Conservation (phyloP, 352 stramenopile genomes). For the Phytophthora sansomeana region DNA sequence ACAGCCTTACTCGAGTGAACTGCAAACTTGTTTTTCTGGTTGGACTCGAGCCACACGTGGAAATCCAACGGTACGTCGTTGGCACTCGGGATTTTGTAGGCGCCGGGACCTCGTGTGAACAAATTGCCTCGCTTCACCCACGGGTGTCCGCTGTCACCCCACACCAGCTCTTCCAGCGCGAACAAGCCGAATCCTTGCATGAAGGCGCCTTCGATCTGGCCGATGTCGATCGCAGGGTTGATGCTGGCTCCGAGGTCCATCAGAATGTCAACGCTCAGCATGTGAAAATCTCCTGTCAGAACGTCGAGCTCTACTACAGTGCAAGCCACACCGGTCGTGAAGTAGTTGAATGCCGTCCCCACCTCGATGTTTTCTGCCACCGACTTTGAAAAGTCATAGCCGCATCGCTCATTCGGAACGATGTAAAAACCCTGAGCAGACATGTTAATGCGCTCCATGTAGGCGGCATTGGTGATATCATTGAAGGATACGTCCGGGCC, state of each 20-base stretch:
- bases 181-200: slow-evolving; percentile 96
- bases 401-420: slow-evolving; percentile 90
- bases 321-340: slow-evolving; percentile 94
- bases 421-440: slow-evolving; percentile 97
- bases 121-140: slow-evolving; percentile 94
- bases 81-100: slow-evolving; percentile 97
- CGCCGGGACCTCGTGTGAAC: slow-evolving; percentile 95
- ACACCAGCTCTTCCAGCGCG: slow-evolving; percentile 95
- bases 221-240: slow-evolving; percentile 97
- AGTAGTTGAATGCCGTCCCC: slow-evolving; percentile 96
- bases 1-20: slow-evolving; percentile 97
- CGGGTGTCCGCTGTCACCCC: slow-evolving; percentile 93
- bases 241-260: slow-evolving; percentile 96
- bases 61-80: slow-evolving; percentile 97
- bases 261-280: slow-evolving; percentile 84
- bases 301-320: slow-evolving; percentile 96
- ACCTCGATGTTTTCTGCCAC: slow-evolving; percentile 91
- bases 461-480: slow-evolving; percentile 89
- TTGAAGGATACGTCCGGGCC: slow-evolving; percentile 77
- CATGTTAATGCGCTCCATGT: slow-evolving; percentile 94
- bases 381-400: slow-evolving; percentile 93
- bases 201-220: slow-evolving; percentile 98
- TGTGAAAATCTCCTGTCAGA: slow-evolving; percentile 94
- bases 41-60: slow-evolving; percentile 94
- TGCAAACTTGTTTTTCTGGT: slow-evolving; percentile 94